Evolutionary conservation across 805 yeast genomes (phyloP).

Genomic region (Pichia gijzeniarum): DNA sequence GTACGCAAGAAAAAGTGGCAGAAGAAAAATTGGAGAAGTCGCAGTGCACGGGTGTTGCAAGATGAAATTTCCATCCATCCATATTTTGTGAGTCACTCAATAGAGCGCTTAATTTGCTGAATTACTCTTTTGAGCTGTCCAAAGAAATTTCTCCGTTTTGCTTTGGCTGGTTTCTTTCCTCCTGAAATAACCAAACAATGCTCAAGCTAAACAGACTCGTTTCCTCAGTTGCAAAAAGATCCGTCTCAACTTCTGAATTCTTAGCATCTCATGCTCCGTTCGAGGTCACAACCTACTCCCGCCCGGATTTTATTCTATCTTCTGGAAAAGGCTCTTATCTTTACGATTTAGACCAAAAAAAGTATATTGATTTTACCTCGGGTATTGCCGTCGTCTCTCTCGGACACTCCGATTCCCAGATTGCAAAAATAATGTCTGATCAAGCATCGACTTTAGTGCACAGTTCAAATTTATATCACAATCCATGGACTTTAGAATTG

Average conservation of each 20-base stretch:
- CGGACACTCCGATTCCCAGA: slow-evolving; percentile 77
- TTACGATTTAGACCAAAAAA: slow-evolving; percentile 72
- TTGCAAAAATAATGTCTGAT: slow-evolving; percentile 62
- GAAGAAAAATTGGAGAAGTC: too few relatives aligned
- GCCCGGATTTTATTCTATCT: slow-evolving; percentile 70
- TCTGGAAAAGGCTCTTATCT: slow-evolving; percentile 77
- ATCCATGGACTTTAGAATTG: slow-evolving; percentile 76
- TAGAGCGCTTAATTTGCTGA: slow-evolving; percentile 3
- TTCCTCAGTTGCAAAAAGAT: slow-evolving; percentile 7
- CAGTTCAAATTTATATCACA: slow-evolving; percentile 79
- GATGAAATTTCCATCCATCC: too few relatives aligned
- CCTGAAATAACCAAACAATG: not conserved
- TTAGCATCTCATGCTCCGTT: slow-evolving; percentile 30
- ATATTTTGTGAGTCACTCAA: not conserved
- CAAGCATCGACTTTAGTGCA: slow-evolving; percentile 75
- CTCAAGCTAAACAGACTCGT: slow-evolving; percentile 10
- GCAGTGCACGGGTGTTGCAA: too few relatives aligned
- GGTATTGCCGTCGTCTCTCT: slow-evolving; percentile 97
- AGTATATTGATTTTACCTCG: slow-evolving; percentile 86
- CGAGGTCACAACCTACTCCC: slow-evolving; percentile 71
- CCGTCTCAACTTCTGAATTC: slow-evolving; percentile 26
- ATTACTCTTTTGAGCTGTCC: slow-evolving; percentile 5
- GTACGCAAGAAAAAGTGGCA: too few relatives aligned
- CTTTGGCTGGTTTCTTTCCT: not conserved
- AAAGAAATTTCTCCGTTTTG: not conserved